phyloP scores from a whole-genome alignment of 2,329 filamentous ascomycete species.

The Pestalotiopsis sp. region DNA sequence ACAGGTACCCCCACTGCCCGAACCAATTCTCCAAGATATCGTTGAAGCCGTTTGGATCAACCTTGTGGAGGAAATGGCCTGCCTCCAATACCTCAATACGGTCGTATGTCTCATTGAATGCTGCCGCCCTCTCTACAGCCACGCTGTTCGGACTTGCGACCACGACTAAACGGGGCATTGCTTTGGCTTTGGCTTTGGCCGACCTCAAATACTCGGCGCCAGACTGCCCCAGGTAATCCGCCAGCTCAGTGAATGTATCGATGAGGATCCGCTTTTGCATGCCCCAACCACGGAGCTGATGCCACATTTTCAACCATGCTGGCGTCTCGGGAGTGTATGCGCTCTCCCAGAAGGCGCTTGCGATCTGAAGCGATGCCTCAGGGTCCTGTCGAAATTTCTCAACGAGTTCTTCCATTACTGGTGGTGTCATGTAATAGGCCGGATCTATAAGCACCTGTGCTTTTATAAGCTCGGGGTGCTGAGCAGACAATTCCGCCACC shows the following conservation, averaged over 20 bases:
- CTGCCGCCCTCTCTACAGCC: background rate
- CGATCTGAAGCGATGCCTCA: background rate
- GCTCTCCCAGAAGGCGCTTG: slow-evolving; percentile 6
- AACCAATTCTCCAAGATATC: background rate
- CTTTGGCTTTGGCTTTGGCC: background rate
- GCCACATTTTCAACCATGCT: slow-evolving; percentile 1
- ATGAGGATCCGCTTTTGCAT: background rate
- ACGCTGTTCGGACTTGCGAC: background rate
- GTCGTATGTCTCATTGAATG: background rate
- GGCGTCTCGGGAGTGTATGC: slow-evolving; percentile 4
- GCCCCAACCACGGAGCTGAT: slow-evolving; percentile 13
- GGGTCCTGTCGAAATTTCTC: background rate
- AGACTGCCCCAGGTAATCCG: slow-evolving; percentile 7
- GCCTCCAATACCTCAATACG: background rate
- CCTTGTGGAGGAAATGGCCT: background rate
- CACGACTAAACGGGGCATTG: background rate
- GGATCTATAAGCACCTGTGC: slow-evolving; percentile 12
- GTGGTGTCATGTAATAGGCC: slow-evolving; percentile 1
- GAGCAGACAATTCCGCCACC: slow-evolving; percentile 1
- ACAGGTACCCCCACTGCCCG: background rate
- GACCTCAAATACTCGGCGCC: background rate
- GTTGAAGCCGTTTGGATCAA: background rate
- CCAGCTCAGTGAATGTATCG: background rate
- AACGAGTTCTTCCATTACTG: background rate
- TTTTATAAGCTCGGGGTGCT: background rate